phyloP scores from a whole-genome alignment of 306 rosid genomes.

The Cercis canadensis region DNA sequence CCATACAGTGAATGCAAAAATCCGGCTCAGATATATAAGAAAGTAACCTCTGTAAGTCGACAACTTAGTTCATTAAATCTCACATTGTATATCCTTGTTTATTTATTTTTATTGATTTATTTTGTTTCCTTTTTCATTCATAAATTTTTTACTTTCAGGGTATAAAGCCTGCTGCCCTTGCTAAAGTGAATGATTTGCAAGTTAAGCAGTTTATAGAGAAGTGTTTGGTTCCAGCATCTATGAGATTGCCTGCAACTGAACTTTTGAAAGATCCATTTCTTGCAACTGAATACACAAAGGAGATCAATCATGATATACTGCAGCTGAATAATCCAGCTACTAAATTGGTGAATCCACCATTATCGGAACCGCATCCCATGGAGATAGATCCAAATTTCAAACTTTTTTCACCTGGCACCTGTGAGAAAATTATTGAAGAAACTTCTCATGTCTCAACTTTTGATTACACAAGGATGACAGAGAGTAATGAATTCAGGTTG shows the following conservation, averaged over 20 bases:
- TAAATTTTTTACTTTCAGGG: constrained; percentile 59
- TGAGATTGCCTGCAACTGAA: constrained; percentile 73
- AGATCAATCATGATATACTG: constrained; percentile 24
- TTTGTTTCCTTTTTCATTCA: constrained; percentile 3
- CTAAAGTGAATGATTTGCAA: constrained; percentile 68
- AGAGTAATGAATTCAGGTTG: constrained; percentile 62
- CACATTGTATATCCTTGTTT: constrained; percentile 18
- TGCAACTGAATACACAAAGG: constrained; percentile 53
- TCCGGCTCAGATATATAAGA: constrained; percentile 88
- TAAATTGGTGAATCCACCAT: constrained; percentile 42
- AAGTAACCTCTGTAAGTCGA: constrained; percentile 85
- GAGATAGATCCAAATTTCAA: constrained; percentile 61
- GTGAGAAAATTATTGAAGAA: constrained; percentile 39
- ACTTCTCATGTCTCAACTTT: constrained; percentile 45
- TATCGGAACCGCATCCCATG: constrained; percentile 56
- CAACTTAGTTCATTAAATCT: not conserved
- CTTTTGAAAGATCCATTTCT: constrained; percentile 90
- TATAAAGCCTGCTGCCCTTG: constrained; percentile 80
- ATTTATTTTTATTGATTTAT: not conserved
- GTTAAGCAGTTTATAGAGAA: constrained; percentile 84
- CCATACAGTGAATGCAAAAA: constrained; percentile 92
- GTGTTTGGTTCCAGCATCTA: constrained; percentile 80
- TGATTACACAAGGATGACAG: constrained; percentile 52
- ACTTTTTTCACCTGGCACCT: constrained; percentile 48
- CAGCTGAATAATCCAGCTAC: constrained; percentile 36